These are phyloP conservation scores for Mrakia blollopis DNA, from an alignment of 768 basidiomycete genomes.

Conservation along the genomic window DNA sequence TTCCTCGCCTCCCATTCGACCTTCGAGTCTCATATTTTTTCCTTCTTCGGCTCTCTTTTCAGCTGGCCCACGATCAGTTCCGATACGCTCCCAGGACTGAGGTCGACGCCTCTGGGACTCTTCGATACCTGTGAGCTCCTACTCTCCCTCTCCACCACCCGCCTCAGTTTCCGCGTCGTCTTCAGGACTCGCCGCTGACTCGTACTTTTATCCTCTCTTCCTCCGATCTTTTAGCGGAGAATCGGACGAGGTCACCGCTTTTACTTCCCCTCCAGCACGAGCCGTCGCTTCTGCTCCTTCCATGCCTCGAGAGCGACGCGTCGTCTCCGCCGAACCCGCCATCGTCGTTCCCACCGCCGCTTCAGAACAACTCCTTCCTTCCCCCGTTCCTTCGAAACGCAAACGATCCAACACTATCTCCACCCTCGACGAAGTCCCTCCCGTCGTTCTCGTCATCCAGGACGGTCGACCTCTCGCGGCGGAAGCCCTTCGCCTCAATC, in stretches of 20 bases:
- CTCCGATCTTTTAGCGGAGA: background rate
- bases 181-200: background rate
- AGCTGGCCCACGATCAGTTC: slow-evolving; percentile 2
- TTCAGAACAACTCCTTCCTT: background rate
- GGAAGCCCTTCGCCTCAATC: background rate
- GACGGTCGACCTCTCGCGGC: slow-evolving; percentile 13
- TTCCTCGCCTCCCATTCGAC: background rate
- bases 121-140: background rate
- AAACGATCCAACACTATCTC: background rate
- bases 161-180: background rate
- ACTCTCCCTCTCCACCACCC: background rate
- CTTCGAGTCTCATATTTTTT: background rate
- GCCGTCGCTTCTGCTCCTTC: background rate
- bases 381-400: background rate
- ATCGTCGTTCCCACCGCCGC: background rate
- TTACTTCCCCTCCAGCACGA: background rate
- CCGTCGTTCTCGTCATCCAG: slow-evolving; percentile 1
- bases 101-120: background rate
- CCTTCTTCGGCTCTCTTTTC: background rate
- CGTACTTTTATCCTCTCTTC: background rate
- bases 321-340: background rate
- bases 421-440: background rate
- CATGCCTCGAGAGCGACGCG: background rate
- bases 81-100: background rate
- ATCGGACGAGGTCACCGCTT: background rate